Evolutionary conservation across 2,329 filamentous ascomycete species (phyloP).

Genomic region (Calonectria pteridis): DNA sequence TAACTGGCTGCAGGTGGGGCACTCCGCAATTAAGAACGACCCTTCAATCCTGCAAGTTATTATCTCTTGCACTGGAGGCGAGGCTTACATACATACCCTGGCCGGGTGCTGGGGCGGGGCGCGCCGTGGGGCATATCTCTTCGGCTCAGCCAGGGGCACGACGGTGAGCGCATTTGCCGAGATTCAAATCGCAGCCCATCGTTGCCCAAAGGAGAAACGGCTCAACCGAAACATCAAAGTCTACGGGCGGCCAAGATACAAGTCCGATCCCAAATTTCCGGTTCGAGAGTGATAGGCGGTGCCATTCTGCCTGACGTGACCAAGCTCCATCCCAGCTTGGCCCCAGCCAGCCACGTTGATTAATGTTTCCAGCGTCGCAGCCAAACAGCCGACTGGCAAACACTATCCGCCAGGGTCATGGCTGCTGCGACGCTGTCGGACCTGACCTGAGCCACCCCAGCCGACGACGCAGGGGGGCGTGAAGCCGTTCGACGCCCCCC

Average conservation of each 20-base stretch:
- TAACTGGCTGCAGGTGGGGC: not conserved
- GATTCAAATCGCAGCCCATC: slow-evolving; percentile 5
- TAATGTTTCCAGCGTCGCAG: not conserved
- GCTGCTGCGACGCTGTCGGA: not conserved
- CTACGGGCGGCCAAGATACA: not conserved
- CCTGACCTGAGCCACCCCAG: not conserved
- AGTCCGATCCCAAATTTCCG: slow-evolving; percentile 7
- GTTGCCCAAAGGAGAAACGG: not conserved
- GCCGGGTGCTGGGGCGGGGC: not conserved
- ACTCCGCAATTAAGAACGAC: slow-evolving; percentile 5
- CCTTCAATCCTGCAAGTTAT: not conserved
- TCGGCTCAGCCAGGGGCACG: not conserved
- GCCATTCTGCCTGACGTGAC: not conserved
- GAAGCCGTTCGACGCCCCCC: not conserved
- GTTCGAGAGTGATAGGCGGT: not conserved
- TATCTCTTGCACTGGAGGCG: not conserved
- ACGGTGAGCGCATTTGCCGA: slow-evolving; percentile 7
- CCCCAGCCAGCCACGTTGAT: not conserved
- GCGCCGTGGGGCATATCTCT: not conserved
- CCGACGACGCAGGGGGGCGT: not conserved
- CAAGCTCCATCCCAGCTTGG: not conserved
- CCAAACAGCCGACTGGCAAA: not conserved
- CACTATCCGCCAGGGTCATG: not conserved
- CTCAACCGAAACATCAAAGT: slow-evolving; percentile 1
- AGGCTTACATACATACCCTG: too few species aligned